Evolutionary conservation across 208 protist genomes (phyloP), one percentile per base, ranked within the genome.

Genomic region (Leptomonas pyrrhocoris): DNA sequence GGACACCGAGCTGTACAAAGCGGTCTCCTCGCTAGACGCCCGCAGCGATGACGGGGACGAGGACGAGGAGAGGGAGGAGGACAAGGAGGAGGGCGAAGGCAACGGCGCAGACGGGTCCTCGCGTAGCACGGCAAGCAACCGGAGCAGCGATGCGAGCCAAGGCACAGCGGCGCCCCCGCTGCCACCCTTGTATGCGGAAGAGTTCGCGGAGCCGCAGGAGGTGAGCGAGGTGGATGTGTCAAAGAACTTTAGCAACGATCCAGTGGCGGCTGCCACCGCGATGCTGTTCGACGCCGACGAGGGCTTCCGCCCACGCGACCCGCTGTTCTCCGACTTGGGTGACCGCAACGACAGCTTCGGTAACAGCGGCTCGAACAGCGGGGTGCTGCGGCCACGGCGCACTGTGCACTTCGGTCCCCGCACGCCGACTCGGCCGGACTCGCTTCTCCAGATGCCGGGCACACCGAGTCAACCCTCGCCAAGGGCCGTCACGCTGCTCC

Each of bases 201-300:
- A 90, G 56, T 85, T 81, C 43, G 85, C 83, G 64, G 81, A 90
- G 68, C 45, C 80, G 15, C 69, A 66, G 21, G 69, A 63, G 63
- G 64, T 63, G 5, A 77, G 59, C 40, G 68, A 83, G 19, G 51
- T 66, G 25, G 42, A 62, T 61, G 59, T 15, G 23, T 25, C 62
- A 48, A 3, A 70, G 55, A 25, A 23, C 13, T 71, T 77, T 13
- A 46, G 40, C 5, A 34, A 74, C 34, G 70, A 76, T 46, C 70
- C 70, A 21, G 56, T 59, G 31, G 55, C 65, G 11, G 70, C 60
- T 12, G 69, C 69, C 30, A 61, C 70, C 8, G 23, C 51, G 45
- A 25, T 76, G 43, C 70, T 76, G 13, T 76, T 76, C 62, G 70
- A 72, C 53, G 67, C 62, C 28, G 74, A 76, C 38, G 68, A 46